Evolutionary conservation across 352 stramenopile genomes (phyloP).

Genomic region (Globisporangium heterothallicum): DNA sequence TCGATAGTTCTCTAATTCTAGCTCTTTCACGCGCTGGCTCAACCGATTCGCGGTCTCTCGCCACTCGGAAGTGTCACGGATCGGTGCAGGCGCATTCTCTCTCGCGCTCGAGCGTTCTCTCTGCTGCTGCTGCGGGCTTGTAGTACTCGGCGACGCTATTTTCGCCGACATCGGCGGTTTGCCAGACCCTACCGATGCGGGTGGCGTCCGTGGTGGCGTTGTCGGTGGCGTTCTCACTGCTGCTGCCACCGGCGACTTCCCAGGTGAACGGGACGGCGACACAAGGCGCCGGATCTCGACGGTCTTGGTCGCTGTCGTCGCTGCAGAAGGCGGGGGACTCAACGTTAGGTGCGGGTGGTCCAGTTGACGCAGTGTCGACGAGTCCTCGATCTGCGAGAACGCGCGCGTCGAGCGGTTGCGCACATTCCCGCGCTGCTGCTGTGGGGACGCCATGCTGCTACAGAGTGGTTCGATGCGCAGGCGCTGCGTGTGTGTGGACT

Average conservation of each 20-base stretch:
- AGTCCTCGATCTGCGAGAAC: conserved; percentile 66
- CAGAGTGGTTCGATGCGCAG: too few relatives aligned
- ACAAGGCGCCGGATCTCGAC: conserved; percentile 56
- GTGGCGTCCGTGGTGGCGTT: conserved; percentile 16
- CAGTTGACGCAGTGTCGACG: conserved; percentile 28
- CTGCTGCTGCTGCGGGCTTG: neutral
- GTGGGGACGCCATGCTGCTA: conserved; percentile 5
- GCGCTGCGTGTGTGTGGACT: too few relatives aligned
- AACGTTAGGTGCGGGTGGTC: conserved; percentile 10
- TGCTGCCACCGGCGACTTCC: neutral
- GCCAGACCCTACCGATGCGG: neutral
- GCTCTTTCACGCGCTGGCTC: conserved; percentile 54
- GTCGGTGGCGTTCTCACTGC: conserved; percentile 5
- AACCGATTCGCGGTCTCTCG: conserved; percentile 42
- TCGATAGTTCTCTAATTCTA: conserved; percentile 58
- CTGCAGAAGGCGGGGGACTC: conserved; percentile 10
- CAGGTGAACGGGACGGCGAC: conserved; percentile 31
- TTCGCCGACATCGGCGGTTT: conserved; percentile 1
- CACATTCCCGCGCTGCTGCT: conserved; percentile 1
- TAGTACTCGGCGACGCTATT: neutral
- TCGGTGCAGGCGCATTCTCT: conserved; percentile 2
- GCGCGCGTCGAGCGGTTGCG: conserved; percentile 36
- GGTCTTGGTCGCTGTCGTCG: conserved; percentile 29
- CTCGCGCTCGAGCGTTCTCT: conserved; percentile 2
- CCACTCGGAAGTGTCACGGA: conserved; percentile 39